Evolutionary conservation across 768 basidiomycete species (phyloP), one percentile per base, ranked within the genome.

Genomic region (Russula virescens): DNA sequence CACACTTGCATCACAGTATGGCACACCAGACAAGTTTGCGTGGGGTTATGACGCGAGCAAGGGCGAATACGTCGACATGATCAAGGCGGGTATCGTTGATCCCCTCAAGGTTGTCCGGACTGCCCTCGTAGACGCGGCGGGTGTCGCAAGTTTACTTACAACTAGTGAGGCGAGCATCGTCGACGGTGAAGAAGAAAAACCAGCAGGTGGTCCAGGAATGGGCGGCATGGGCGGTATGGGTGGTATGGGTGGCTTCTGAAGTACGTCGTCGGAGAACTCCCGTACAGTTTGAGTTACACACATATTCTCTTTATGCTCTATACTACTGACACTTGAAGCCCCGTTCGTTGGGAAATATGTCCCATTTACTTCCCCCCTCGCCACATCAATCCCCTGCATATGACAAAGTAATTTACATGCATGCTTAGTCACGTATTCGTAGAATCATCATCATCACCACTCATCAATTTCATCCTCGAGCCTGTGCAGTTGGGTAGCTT

Each of bases 21-120:
- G 83, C 9, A 66, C 77, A 19, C 74, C 83, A 28, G 94, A 94
- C 75, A 84, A 93, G 77, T 93, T 93, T 72, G 79, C 78, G 14
- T 86, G 83, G 84, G 91, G 95, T 0, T 97, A 97, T 76, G 93
- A 97, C 68, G 94, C 95, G 26, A 81, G 85, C 70, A 89, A 88
- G 78, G 93, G 91, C 65, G 89, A 95, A 76, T 98, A 92, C 71
- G 85, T 88, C 49, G 92, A 98, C 76, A 94, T 98, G 94, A 88
- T 98, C 77, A 81, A 87, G 74, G 81, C 85, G 31, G 96, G 96
- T 70, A 97, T 98, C 68, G 88, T 98, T 49, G 96, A 98, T 77
- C 95, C 94, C 1, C 79, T 95, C 64, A 96, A 96, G 84, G 96
- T 98, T 55, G 95, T 97, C 55, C 79, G 92, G 69, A 96, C 94